Evolutionary conservation across 139 green algal species (phyloP), one percentile per base, ranked within the genome.

Genomic region (Micromonas commoda): DNA sequence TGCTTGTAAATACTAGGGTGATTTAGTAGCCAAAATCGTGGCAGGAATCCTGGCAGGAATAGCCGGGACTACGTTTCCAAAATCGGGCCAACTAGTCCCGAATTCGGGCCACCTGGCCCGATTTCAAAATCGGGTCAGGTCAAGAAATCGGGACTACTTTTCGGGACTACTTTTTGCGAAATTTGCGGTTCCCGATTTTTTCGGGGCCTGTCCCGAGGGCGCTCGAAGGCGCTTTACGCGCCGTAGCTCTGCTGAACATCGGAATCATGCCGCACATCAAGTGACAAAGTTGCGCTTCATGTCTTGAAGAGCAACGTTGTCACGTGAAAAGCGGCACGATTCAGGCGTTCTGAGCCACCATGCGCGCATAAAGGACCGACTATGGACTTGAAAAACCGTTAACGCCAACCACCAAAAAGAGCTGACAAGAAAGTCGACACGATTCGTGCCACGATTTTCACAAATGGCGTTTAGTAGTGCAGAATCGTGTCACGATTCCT

Each of bases 351-450:
- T 65, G 24, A n/a, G n/a, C n/a, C n/a, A n/a, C n/a, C n/a, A n/a
- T n/a, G n/a, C n/a, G n/a, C n/a, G n/a, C n/a, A n/a, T 65, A 2
- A 24, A 65, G 28, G 1, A 16, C 2, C 24, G 28, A n/a, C 54
- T 31, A 65, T 31, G 24, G 54, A 65, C 28, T 65, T 65, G 28
- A n/a, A 65, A 65, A 3, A 31, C n/a, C 24, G 28, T 31, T 65
- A 65, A n/a, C 4, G n/a, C 54, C 54, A 3, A 65, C 54, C 54
- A 65, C n/a, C 24, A 65, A 65, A 65, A 65, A 65, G n/a, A 2
- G 54, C 28, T 65, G 28, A 65, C n/a, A 65, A 65, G n/a, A 31
- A 24, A 19, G 2, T 19, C n/a, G 2, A 3, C 28, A 31, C 54
- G 28, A n/a, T 31, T 24, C 24, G 28, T 65, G n/a, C 28, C 54